Evolutionary conservation across 371 early-diverging fungal species (phyloP).

Genomic region (Mucor racemosus): DNA sequence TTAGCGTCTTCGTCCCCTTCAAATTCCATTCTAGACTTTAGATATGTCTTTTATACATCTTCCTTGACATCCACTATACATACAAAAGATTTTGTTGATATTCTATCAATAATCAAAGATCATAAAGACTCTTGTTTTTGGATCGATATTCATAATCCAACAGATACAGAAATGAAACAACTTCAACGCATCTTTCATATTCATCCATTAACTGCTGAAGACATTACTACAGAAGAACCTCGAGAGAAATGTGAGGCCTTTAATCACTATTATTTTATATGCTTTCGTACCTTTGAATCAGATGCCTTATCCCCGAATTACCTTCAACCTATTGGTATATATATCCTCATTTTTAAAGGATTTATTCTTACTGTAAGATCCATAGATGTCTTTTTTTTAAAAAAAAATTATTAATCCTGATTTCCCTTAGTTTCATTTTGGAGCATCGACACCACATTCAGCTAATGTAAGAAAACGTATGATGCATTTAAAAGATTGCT

Average conservation of each 20-base stretch:
- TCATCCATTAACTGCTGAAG: constrained; percentile 92
- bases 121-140: constrained; percentile 62
- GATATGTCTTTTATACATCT: constrained; percentile 11
- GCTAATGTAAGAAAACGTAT: constrained; percentile 76
- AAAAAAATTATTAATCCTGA: too few species aligned
- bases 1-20: too few species aligned
- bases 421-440: constrained; percentile 64
- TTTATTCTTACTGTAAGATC: constrained; percentile 71
- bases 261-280: constrained; percentile 86
- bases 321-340: constrained; percentile 77
- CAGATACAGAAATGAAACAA: constrained; percentile 70
- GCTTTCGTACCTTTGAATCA: constrained; percentile 75
- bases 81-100: constrained; percentile 11
- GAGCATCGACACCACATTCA: constrained; percentile 65
- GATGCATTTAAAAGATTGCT: constrained; percentile 65
- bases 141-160: constrained; percentile 81
- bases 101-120: constrained; percentile 25
- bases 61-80: constrained; percentile 14
- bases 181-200: constrained; percentile 58
- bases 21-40: background rate
- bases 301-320: constrained; percentile 64
- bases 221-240: constrained; percentile 84
- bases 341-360: constrained; percentile 78
- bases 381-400: background rate
- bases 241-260: constrained; percentile 93